Conservation (phyloP, 306 rosid genomes). For the Quercus wislizeni region DNA sequence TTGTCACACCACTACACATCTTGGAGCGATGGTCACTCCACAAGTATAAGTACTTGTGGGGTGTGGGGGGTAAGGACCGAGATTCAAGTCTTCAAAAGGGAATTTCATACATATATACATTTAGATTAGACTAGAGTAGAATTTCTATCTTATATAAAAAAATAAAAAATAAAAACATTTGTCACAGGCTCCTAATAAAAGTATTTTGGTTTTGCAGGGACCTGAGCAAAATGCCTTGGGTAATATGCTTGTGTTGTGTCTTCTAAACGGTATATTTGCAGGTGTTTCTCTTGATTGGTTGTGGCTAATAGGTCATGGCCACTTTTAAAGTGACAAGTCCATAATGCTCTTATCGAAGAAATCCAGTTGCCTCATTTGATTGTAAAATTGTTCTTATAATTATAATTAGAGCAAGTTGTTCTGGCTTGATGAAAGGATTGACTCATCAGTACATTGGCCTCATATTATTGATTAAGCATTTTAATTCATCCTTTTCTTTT, state of each 20-base stretch:
- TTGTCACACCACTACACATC: background rate
- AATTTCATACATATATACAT: too few relatives aligned
- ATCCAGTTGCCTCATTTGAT: background rate
- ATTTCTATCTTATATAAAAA: too few relatives aligned
- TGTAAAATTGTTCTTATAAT: background rate
- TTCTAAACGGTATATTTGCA: conserved; percentile 54
- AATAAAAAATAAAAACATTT: too few relatives aligned
- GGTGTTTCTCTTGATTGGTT: conserved; percentile 80
- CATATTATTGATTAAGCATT: too few relatives aligned
- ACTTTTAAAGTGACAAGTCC: background rate
- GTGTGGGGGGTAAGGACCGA: too few relatives aligned
- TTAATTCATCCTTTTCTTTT: too few relatives aligned
- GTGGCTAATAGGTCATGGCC: conserved; percentile 61
- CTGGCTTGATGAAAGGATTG: too few relatives aligned
- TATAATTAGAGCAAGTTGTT: too few relatives aligned
- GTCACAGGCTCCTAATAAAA: background rate
- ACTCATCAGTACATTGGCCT: too few relatives aligned
- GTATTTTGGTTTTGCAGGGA: conserved; percentile 41
- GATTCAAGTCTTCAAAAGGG: background rate
- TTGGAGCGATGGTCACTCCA: too few relatives aligned
- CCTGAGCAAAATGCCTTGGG: conserved; percentile 97
- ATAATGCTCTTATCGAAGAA: background rate
- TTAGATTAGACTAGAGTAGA: too few relatives aligned
- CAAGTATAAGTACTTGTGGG: too few relatives aligned
- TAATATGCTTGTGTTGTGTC: conserved; percentile 63